Percentiles rank a stretch among this genome's conserved stretches.
Evolutionary conservation across 306 rosid species (phyloP).

Genomic region (Canavalia gladiata): DNA sequence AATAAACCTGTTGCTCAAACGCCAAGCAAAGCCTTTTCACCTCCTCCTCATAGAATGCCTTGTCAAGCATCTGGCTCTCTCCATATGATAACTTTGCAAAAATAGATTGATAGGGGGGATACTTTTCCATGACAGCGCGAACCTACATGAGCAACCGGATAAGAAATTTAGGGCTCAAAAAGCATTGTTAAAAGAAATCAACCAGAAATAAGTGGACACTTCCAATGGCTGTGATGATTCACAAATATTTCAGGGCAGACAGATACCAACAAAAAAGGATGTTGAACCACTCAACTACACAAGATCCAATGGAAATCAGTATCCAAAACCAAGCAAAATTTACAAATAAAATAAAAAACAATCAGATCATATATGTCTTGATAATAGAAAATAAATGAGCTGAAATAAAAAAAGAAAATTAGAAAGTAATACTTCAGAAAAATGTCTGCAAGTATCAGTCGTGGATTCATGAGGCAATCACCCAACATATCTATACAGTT

Average conservation of each 20-base stretch:
- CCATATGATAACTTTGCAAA: constrained; percentile 92
- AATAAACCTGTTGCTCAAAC: constrained; percentile 91
- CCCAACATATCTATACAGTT: not conserved
- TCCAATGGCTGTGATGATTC: not conserved
- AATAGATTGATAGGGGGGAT: constrained; percentile 94
- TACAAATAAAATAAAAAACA: constrained; percentile 31
- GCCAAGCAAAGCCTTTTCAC: constrained; percentile 97
- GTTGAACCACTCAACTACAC: constrained; percentile 12
- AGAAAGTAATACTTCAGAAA: not conserved
- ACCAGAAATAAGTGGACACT: constrained; percentile 4
- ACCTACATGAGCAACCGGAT: constrained; percentile 65
- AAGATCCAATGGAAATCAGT: constrained; percentile 15
- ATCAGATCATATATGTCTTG: not conserved
- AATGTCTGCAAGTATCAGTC: not conserved
- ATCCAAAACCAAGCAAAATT: constrained; percentile 17
- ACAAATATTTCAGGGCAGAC: constrained; percentile 15
- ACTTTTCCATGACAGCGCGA: constrained; percentile 89
- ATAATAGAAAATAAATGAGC: not conserved
- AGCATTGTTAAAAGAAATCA: constrained; percentile 16
- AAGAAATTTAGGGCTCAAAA: constrained; percentile 30
- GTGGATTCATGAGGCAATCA: not conserved
- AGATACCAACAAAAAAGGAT: constrained; percentile 10
- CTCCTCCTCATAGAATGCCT: constrained; percentile 99
- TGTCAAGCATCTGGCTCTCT: constrained; percentile 97
- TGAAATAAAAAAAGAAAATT: not conserved